Base-by-base conservation (phyloP, 371 early-diverging fungal genomes). In the Haplosporangium sp. region DNA sequence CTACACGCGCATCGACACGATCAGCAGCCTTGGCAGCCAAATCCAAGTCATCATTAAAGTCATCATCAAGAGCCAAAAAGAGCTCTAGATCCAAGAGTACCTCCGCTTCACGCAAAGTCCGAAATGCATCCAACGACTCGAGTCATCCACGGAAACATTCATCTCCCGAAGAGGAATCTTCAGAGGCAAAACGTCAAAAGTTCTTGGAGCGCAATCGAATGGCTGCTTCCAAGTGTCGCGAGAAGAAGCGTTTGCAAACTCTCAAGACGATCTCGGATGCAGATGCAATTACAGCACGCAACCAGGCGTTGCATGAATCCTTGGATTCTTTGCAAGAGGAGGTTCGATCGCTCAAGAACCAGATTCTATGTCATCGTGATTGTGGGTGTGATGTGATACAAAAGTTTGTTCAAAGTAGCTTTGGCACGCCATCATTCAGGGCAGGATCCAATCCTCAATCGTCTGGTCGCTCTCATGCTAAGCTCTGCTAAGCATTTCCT, bases 181-280 rank as follows among this genome's bases (percentile, higher is more conserved):
- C 78, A 60, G 88, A 86, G 37, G 82, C 70, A 19, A 88, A 89
- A 73, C 85, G 91, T 5, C 86, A 84, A 53, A 79, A 82, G 50
- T 90, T 93, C 61, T 79, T 95, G 20, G 94, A 94, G 77, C 87
- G 94, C 42, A 95, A 95, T 74, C 88, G 94, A 11, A 75, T 91
- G 64, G 92, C 93, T 45, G 95, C 95, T 3, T 88, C 88, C 40
- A 92, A 93, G 75, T 95, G 94, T 69, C 86, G 95, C 53, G 94
- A 93, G 82, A 94, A 93, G 86, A 94, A 94, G 83, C 93, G 94
- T 70, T 78, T 92, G 65, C 85, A 91, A 70, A 90, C 91, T 45
- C 86, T 95, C 11, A 91, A 93, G 82, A 85, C 83, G 5, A 84
- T 85, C 44, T 87, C 89, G 10, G 87, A 88, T 11, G 87, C 87